Conservation (phyloP, 805 yeast species). For the Saturnispora silvae region DNA sequence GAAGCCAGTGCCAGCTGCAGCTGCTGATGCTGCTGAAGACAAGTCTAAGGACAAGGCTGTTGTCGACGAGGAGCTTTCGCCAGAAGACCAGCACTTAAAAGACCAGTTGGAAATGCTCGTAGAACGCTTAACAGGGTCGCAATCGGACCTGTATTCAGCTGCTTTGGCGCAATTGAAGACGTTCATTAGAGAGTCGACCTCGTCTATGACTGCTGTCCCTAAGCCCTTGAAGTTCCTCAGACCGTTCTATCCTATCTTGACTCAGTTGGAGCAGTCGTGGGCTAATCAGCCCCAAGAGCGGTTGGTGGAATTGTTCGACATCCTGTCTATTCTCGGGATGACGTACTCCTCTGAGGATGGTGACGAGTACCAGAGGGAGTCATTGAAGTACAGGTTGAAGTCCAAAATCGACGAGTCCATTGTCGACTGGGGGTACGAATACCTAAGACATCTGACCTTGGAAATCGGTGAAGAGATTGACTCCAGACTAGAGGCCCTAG, state of each 20-base stretch:
- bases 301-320: constrained; percentile 62
- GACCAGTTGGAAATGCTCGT: constrained; percentile 80
- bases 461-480: constrained; percentile 87
- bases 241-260: constrained; percentile 70
- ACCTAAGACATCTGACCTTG: constrained; percentile 87
- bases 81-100: constrained; percentile 85
- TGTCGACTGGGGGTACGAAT: constrained; percentile 96
- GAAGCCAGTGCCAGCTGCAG: too few species aligned
- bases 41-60: constrained; percentile 1
- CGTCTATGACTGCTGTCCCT: constrained; percentile 99
- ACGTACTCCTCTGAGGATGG: constrained; percentile 74
- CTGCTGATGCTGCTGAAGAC: constrained; percentile 9
- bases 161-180: constrained; percentile 64
- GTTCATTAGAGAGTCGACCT: constrained; percentile 82
- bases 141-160: constrained; percentile 40
- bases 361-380: constrained; percentile 45
- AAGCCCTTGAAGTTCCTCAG: constrained; percentile 93
- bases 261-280: constrained; percentile 62
- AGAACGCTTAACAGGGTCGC: constrained; percentile 56
- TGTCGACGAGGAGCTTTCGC: constrained; percentile 75
- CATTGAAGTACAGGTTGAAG: constrained; percentile 65
- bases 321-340: constrained; percentile 89
- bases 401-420: constrained; percentile 38
- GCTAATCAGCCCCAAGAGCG: constrained; percentile 24
- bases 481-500: constrained; percentile 32